phyloP scores from a whole-genome alignment of 805 yeast genomes.

The Cyberlindnera saturnus region DNA sequence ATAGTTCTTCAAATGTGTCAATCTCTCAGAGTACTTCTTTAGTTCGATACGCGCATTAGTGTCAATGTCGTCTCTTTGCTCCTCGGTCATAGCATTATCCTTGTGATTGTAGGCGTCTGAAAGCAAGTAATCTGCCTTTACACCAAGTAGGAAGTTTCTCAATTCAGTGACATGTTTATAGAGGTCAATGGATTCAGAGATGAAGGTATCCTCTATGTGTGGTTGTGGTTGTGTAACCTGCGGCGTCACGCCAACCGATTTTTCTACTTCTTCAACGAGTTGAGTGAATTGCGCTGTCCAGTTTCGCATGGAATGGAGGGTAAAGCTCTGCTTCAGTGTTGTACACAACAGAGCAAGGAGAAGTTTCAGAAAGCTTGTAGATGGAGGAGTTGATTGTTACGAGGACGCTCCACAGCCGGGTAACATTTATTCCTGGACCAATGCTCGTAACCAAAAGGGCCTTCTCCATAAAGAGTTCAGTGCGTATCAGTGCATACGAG shows the following conservation, averaged over 20 bases:
- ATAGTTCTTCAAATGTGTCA: conserved; percentile 43
- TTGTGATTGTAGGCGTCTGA: conserved; percentile 9
- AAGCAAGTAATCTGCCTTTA: conserved; percentile 25
- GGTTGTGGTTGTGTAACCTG: neutral
- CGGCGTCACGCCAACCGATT: neutral
- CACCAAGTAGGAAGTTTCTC: conserved; percentile 18
- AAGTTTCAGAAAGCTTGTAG: no score
- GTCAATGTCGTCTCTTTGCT: conserved; percentile 50
- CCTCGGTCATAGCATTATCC: conserved; percentile 30
- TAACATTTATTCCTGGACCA: no score
- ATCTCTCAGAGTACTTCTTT: conserved; percentile 45
- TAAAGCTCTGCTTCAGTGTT: no score
- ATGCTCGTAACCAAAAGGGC: no score
- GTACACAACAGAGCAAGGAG: no score
- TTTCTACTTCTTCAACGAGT: neutral
- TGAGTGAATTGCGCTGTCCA: neutral
- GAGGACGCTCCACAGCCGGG: no score
- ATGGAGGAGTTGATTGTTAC: no score
- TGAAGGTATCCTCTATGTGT: conserved; percentile 16
- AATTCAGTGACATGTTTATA: conserved; percentile 24
- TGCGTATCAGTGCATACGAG: no score
- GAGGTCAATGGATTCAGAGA: conserved; percentile 18
- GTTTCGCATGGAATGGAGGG: neutral
- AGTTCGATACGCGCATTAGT: conserved; percentile 47
- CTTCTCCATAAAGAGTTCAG: no score